These are phyloP conservation scores for Fusarium poae DNA, from an alignment of 2,329 filamentous ascomycete genomes.

Conservation along the genomic window DNA sequence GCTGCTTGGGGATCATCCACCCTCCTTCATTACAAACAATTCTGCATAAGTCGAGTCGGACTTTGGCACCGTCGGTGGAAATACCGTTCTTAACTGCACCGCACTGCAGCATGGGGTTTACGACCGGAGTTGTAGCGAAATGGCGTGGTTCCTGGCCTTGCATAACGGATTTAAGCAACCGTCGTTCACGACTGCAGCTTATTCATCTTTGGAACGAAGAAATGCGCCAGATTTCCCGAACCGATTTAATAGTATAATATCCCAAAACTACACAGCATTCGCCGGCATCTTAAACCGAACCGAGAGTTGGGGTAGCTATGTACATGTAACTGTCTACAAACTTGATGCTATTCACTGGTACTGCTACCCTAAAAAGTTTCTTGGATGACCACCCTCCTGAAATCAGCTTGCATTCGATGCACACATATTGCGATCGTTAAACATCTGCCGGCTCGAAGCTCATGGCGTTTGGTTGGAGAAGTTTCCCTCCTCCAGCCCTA, in stretches of 20 bases:
- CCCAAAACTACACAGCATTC: not conserved
- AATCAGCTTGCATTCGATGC: slow-evolving; percentile 14
- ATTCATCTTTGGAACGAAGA: slow-evolving; percentile 3
- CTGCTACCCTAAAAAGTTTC: slow-evolving; percentile 12
- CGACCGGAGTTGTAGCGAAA: slow-evolving; percentile 33
- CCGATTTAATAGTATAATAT: slow-evolving; percentile 1
- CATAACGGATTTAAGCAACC: slow-evolving; percentile 20
- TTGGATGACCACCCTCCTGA: slow-evolving; percentile 11
- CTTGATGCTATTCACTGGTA: slow-evolving; percentile 25
- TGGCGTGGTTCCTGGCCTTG: slow-evolving; percentile 26
- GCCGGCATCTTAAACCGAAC: slow-evolving; percentile 24
- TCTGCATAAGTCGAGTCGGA: slow-evolving; percentile 32
- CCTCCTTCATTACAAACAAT: slow-evolving; percentile 22
- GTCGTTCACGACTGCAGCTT: slow-evolving; percentile 4
- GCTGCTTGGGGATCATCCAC: slow-evolving; percentile 9
- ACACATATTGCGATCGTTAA: slow-evolving; percentile 17
- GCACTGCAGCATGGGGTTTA: slow-evolving; percentile 14
- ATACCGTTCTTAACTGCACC: slow-evolving; percentile 19
- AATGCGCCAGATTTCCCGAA: slow-evolving; percentile 13
- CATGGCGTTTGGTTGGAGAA: slow-evolving; percentile 19
- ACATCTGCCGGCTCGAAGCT: slow-evolving; percentile 18
- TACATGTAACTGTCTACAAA: not conserved
- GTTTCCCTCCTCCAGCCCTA: slow-evolving; percentile 1
- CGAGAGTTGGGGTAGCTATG: slow-evolving; percentile 26
- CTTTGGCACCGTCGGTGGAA: slow-evolving; percentile 23